A percentile compares a stretch with the other conserved stretches of the same genome.
phyloP scores from a whole-genome alignment of 2,329 filamentous ascomycete species.

The Fusarium nygamai region DNA sequence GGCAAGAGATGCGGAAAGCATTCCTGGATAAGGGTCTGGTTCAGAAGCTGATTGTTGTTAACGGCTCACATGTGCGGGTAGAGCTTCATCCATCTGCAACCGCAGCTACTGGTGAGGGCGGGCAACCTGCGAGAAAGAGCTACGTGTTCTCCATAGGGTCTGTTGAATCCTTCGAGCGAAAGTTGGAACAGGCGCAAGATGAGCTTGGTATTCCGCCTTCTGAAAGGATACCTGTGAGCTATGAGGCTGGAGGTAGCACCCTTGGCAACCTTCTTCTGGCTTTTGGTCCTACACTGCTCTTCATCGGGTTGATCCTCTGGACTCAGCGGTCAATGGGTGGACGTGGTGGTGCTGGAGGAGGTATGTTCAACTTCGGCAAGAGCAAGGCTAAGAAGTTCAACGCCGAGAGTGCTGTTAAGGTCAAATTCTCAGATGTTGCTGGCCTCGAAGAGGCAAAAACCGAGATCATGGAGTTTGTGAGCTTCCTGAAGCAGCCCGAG shows the following conservation, averaged over 20 bases:
- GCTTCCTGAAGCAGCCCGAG: slow-evolving; percentile 92
- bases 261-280: slow-evolving; percentile 76
- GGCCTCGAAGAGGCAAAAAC: slow-evolving; percentile 98
- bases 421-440: slow-evolving; percentile 96
- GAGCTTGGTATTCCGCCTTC: slow-evolving; percentile 85
- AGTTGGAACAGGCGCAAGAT: slow-evolving; percentile 86
- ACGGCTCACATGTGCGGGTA: slow-evolving; percentile 77
- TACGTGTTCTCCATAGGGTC: slow-evolving; percentile 98
- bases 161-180: slow-evolving; percentile 89
- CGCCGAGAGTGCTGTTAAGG: slow-evolving; percentile 94
- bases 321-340: slow-evolving; percentile 79
- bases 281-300: slow-evolving; percentile 87
- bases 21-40: slow-evolving; percentile 97
- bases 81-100: slow-evolving; percentile 78
- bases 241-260: slow-evolving; percentile 80
- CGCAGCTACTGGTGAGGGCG: slow-evolving; percentile 41
- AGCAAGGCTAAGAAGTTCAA: slow-evolving; percentile 98
- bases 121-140: slow-evolving; percentile 41
- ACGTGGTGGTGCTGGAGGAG: slow-evolving; percentile 71
- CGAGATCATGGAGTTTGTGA: slow-evolving; percentile 99
- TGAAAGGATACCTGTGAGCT: slow-evolving; percentile 95
- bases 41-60: slow-evolving; percentile 87
- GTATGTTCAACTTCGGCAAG: slow-evolving; percentile 95
- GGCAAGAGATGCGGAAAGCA: slow-evolving; percentile 93
- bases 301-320: slow-evolving; percentile 86